These are phyloP conservation scores for Globisporangium lucens DNA, from an alignment of 352 stramenopile genomes.

Conservation along the genomic window DNA sequence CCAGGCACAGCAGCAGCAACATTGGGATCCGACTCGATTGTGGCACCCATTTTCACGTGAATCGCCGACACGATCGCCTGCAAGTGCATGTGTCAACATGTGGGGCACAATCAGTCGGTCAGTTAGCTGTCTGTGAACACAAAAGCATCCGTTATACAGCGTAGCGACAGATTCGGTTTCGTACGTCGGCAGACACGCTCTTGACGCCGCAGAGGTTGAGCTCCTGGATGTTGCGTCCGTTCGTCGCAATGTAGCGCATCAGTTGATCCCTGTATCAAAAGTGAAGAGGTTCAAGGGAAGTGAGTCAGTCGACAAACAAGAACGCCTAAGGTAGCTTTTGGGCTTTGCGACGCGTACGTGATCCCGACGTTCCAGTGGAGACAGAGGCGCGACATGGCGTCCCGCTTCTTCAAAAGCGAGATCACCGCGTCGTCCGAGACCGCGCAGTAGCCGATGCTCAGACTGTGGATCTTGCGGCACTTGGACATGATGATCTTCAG, in stretches of 20 bases:
- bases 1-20: conserved; percentile 7
- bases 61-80: conserved; percentile 73
- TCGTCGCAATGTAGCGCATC: conserved; percentile 67
- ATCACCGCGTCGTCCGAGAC: conserved; percentile 86
- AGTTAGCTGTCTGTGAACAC: neutral
- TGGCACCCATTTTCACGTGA: conserved; percentile 71
- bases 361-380: conserved; percentile 87
- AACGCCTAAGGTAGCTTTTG: too few species aligned
- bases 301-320: too few species aligned
- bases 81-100: neutral
- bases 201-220: conserved; percentile 88
- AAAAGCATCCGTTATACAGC: neutral
- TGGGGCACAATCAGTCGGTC: neutral
- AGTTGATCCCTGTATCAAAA: conserved; percentile 62
- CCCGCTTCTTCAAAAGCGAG: conserved; percentile 77
- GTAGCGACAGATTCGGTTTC: neutral
- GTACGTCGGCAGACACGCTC: conserved; percentile 75
- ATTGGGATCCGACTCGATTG: conserved; percentile 29
- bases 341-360: conserved; percentile 44
- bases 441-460: conserved; percentile 84
- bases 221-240: conserved; percentile 79
- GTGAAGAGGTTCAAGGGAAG: too few species aligned
- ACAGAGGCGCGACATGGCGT: conserved; percentile 70
- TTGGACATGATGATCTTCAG: conserved; percentile 87
- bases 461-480: conserved; percentile 85